Evolutionary conservation across 345 rosid genomes (phyloP).

Genomic region (Pugionium dolabratum): DNA sequence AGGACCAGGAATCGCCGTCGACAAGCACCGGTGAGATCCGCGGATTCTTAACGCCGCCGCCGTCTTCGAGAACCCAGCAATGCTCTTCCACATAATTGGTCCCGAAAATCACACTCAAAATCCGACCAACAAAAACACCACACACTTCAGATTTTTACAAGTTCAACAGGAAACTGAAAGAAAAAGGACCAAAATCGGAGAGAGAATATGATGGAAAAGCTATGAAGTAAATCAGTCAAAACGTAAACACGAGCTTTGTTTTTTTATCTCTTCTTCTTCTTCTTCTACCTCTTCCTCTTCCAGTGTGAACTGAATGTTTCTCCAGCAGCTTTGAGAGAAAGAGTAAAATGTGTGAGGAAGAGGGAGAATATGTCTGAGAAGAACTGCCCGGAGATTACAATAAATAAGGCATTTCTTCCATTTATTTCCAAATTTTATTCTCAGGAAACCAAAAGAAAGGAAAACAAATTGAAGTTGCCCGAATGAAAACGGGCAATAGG

Average conservation of each 20-base stretch:
- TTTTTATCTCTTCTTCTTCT: constrained; percentile 10
- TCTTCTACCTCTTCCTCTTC: neutral
- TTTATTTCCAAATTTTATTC: neutral
- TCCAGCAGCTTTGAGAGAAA: constrained; percentile 16
- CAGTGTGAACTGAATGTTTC: constrained; percentile 13
- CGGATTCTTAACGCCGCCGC: constrained; percentile 43
- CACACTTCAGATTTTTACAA: neutral
- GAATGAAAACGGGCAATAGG: constrained; percentile 31
- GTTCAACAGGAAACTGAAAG: constrained; percentile 22
- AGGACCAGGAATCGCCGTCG: constrained; percentile 85
- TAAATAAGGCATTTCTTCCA: neutral
- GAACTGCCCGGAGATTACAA: constrained; percentile 12
- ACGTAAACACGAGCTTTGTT: neutral
- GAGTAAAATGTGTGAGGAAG: constrained; percentile 25
- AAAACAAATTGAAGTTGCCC: constrained; percentile 22
- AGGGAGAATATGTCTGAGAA: constrained; percentile 29
- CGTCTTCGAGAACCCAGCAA: constrained; percentile 42
- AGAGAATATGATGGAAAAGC: neutral
- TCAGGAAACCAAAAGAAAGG: neutral
- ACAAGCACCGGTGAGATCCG: constrained; percentile 64
- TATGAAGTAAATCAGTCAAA: neutral
- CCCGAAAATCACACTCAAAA: constrained; percentile 39
- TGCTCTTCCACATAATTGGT: constrained; percentile 66
- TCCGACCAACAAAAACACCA: constrained; percentile 32
- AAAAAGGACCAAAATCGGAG: neutral